Conservation (phyloP, 768 basidiomycete genomes). For the Daedaleopsis nitida region DNA sequence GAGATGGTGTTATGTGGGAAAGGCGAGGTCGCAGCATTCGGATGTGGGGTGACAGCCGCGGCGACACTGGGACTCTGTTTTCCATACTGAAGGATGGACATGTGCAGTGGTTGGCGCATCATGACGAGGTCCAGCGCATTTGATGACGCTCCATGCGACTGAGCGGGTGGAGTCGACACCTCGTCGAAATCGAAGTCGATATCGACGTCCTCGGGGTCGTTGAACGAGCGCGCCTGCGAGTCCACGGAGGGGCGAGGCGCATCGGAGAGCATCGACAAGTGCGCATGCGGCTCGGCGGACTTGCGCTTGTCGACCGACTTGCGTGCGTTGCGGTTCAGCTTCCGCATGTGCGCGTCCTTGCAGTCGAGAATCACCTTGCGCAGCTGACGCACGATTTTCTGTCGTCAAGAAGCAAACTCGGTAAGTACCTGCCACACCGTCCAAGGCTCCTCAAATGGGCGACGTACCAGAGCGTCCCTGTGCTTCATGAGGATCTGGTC, state of each 20-base stretch:
- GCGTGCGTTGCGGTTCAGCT: slow-evolving; percentile 29
- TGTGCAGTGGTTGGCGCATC: slow-evolving; percentile 62
- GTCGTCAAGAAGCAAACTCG: slow-evolving; percentile 8
- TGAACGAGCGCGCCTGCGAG: slow-evolving; percentile 25
- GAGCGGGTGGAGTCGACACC: slow-evolving; percentile 21
- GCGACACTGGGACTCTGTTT: slow-evolving; percentile 32
- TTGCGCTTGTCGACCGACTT: slow-evolving; percentile 27
- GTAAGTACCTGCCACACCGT: background rate
- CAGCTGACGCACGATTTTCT: slow-evolving; percentile 82
- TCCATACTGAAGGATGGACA: slow-evolving; percentile 51
- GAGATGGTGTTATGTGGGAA: slow-evolving; percentile 67
- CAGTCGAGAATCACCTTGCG: slow-evolving; percentile 85
- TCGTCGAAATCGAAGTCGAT: slow-evolving; percentile 75
- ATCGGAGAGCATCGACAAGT: slow-evolving; percentile 14
- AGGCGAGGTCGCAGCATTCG: slow-evolving; percentile 49
- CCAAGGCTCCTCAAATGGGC: background rate
- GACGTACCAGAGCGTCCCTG: slow-evolving; percentile 70
- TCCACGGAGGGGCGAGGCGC: slow-evolving; percentile 14
- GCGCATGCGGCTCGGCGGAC: slow-evolving; percentile 23
- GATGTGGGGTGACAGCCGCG: slow-evolving; percentile 33
- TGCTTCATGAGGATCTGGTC: slow-evolving; percentile 72
- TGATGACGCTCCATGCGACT: slow-evolving; percentile 26
- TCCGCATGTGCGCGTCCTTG: slow-evolving; percentile 57
- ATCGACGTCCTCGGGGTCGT: slow-evolving; percentile 62
- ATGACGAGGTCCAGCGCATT: slow-evolving; percentile 59